These are phyloP conservation scores for Candida pseudofarinosa DNA, from an alignment of 805 yeast species.

Conservation along the genomic window DNA sequence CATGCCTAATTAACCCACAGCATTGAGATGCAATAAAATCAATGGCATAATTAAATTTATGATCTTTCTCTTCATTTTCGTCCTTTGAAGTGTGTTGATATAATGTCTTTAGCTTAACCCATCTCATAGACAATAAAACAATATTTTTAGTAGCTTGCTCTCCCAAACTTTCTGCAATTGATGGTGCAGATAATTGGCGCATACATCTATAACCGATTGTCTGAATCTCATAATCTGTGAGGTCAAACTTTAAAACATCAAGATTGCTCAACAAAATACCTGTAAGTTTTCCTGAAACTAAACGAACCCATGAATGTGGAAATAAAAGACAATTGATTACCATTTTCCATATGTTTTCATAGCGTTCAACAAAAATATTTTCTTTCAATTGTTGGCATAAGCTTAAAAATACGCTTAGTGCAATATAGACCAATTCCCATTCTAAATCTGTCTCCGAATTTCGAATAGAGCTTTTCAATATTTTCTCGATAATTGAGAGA, in stretches of 20 bases:
- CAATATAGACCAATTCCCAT: slow-evolving; percentile 78
- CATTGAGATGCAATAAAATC: slow-evolving; percentile 64
- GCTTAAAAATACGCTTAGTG: slow-evolving; percentile 49
- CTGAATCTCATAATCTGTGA: slow-evolving; percentile 51
- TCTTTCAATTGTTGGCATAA: slow-evolving; percentile 37
- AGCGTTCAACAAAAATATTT: slow-evolving; percentile 20
- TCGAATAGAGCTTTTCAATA: slow-evolving; percentile 26
- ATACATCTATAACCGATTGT: slow-evolving; percentile 62
- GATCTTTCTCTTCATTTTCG: slow-evolving; percentile 19
- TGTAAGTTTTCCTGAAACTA: slow-evolving; percentile 57
- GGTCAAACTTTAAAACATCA: slow-evolving; percentile 29
- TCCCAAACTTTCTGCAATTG: slow-evolving; percentile 59
- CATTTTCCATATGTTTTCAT: slow-evolving; percentile 45
- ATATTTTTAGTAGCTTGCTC: slow-evolving; percentile 63
- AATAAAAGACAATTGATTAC: slow-evolving; percentile 58
- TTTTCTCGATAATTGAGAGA: slow-evolving; percentile 17
- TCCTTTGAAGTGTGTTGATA: slow-evolving; percentile 22
- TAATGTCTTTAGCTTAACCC: slow-evolving; percentile 48
- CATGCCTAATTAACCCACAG: slow-evolving; percentile 62
- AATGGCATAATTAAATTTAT: slow-evolving; percentile 34
- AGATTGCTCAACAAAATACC: slow-evolving; percentile 47
- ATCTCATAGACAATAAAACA: slow-evolving; percentile 53
- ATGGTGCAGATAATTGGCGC: slow-evolving; percentile 81
- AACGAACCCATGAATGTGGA: slow-evolving; percentile 92
- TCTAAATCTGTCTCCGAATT: slow-evolving; percentile 40